Evolutionary conservation across 768 basidiomycete species (phyloP).

Genomic region (Leccinellum albellum): DNA sequence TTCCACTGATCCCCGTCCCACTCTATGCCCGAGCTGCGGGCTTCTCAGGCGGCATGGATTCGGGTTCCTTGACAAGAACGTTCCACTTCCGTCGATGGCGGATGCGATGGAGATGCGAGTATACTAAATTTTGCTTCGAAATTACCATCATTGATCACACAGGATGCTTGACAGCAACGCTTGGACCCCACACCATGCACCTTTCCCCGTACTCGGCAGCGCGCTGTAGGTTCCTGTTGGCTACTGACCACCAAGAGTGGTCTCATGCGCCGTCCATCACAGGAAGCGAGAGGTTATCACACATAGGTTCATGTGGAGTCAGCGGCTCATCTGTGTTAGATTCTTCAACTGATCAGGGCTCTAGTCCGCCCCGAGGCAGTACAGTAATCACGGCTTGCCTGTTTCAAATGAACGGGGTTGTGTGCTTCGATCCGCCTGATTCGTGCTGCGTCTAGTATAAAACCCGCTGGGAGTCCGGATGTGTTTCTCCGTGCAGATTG

Average conservation of each 20-base stretch:
- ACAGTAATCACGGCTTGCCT: neutral
- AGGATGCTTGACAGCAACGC: neutral
- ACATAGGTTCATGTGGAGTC: neutral
- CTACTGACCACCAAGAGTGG: neutral
- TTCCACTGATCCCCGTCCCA: constrained; percentile 14
- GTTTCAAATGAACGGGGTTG: constrained; percentile 3
- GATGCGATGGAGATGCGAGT: constrained; percentile 20
- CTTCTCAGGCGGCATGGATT: constrained; percentile 5
- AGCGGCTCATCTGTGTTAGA: constrained; percentile 3
- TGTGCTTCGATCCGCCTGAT: constrained; percentile 8
- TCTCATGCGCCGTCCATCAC: neutral
- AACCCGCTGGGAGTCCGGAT: constrained; percentile 6
- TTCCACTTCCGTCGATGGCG: constrained; percentile 25
- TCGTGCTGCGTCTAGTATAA: constrained; percentile 8
- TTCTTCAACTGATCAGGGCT: neutral
- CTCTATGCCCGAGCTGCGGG: constrained; percentile 17
- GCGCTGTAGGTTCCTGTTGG: neutral
- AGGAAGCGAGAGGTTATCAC: neutral
- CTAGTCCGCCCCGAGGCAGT: constrained; percentile 3
- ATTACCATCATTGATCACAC: constrained; percentile 2
- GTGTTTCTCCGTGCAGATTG: constrained; percentile 3
- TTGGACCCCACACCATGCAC: neutral
- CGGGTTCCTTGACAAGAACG: constrained; percentile 8
- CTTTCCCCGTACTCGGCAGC: neutral
- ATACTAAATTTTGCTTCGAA: neutral